Conservation (phyloP, 345 rosid species). For the Eucalyptus polybractea region DNA sequence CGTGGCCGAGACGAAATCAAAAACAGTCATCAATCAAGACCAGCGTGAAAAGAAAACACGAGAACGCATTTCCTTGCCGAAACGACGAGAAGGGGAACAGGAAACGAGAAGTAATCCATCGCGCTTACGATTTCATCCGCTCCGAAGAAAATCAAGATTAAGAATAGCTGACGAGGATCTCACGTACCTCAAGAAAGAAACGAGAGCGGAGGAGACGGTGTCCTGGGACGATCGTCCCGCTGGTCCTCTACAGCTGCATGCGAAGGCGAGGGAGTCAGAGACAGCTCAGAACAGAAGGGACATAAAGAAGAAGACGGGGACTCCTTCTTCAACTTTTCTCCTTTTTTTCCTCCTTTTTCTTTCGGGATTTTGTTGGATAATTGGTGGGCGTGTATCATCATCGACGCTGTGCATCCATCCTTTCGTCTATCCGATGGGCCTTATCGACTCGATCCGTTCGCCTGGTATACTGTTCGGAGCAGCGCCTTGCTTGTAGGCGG, state of each 20-base stretch:
- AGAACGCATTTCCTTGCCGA: not conserved
- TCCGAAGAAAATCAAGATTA: not conserved
- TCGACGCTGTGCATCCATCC: not conserved
- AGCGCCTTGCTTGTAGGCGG: slow-evolving; percentile 8
- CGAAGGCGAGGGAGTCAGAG: not conserved
- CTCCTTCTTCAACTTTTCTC: not conserved
- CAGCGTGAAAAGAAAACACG: not conserved
- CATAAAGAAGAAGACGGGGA: not conserved
- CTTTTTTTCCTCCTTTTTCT: not conserved
- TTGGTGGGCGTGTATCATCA: not conserved
- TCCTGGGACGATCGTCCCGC: not conserved
- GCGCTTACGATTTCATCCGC: not conserved
- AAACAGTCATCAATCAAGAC: not conserved
- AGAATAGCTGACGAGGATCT: not conserved
- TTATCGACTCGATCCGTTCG: not conserved
- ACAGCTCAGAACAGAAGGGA: not conserved
- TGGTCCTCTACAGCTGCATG: not conserved
- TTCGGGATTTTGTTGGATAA: not conserved
- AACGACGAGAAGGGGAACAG: not conserved
- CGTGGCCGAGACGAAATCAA: not conserved
- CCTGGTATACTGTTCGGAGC: not conserved
- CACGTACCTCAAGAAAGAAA: not conserved
- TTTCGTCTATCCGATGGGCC: not conserved
- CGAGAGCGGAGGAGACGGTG: not conserved
- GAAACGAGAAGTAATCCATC: not conserved